These are phyloP conservation scores for Paramecium biaurelia DNA, from an alignment of 73 alveolate genomes.

Conservation along the genomic window DNA sequence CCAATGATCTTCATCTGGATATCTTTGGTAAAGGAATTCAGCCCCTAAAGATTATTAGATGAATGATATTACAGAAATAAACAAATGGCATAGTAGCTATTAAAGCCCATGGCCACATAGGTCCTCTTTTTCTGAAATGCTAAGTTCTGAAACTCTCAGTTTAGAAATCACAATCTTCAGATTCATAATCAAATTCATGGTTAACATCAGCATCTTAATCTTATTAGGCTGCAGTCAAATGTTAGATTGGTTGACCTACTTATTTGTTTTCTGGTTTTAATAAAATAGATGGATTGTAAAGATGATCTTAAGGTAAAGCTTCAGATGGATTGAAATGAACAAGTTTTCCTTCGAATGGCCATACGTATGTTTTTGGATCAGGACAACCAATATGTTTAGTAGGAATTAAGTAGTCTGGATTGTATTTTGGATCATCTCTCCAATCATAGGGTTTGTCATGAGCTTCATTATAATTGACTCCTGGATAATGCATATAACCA, in stretches of 20 bases:
- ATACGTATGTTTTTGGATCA: slow-evolving; percentile 57
- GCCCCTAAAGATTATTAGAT: slow-evolving; percentile 44
- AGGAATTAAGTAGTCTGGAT: not conserved
- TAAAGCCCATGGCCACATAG: not conserved
- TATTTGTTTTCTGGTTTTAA: slow-evolving; percentile 58
- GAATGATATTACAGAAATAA: slow-evolving; percentile 38
- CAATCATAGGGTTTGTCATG: slow-evolving; percentile 55
- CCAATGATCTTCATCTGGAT: slow-evolving; percentile 67
- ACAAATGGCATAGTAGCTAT: slow-evolving; percentile 40
- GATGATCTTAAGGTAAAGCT: slow-evolving; percentile 13
- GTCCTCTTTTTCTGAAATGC: slow-evolving; percentile 67
- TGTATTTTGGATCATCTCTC: slow-evolving; percentile 64
- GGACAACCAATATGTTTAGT: slow-evolving; percentile 60
- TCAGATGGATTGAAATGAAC: not conserved
- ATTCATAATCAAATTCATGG: slow-evolving; percentile 62
- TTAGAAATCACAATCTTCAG: slow-evolving; percentile 63
- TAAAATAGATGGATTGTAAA: not conserved
- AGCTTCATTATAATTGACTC: not conserved
- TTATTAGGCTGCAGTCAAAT: slow-evolving; percentile 22
- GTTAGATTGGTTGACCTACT: not conserved
- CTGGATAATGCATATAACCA: slow-evolving; percentile 35
- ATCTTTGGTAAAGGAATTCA: slow-evolving; percentile 59
- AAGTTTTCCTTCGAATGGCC: slow-evolving; percentile 47
- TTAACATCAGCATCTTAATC: slow-evolving; percentile 51
- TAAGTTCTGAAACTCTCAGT: slow-evolving; percentile 59